A percentile compares a stretch with the other conserved stretches of the same genome.
phyloP scores from a whole-genome alignment of 2,329 filamentous ascomycete species.

The Fusarium luffae region DNA sequence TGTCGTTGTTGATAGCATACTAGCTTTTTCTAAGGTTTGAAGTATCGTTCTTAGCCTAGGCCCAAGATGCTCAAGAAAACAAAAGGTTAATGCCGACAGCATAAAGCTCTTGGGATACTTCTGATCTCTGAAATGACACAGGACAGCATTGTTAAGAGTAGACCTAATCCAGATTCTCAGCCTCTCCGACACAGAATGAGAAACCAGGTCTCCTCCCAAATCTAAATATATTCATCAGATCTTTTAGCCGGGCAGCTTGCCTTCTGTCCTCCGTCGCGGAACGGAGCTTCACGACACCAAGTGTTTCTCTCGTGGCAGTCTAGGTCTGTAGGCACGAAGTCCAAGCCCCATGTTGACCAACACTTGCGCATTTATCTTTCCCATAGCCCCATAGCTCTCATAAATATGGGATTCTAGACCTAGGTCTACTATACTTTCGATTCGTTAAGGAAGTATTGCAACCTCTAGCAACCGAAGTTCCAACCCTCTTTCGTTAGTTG shows the following conservation, averaged over 20 bases:
- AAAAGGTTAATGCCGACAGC: no score
- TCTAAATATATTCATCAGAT: not conserved
- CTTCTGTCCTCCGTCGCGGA: not conserved
- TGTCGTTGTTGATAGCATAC: fast-evolving
- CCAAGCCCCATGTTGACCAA: not conserved
- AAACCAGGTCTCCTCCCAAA: not conserved
- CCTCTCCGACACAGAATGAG: not conserved
- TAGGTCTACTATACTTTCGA: not conserved
- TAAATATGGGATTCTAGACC: not conserved
- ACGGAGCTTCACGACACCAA: not conserved
- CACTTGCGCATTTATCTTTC: not conserved
- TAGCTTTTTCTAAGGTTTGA: not conserved
- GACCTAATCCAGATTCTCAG: no score
- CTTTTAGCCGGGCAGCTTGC: no score
- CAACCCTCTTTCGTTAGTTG: not conserved
- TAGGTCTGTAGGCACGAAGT: not conserved
- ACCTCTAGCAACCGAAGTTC: not conserved
- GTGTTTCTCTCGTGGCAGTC: not conserved
- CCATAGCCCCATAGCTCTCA: not conserved
- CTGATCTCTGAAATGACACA: no score
- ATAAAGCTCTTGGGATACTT: no score
- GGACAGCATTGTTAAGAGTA: not conserved
- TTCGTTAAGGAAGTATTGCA: not conserved
- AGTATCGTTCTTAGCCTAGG: not conserved
- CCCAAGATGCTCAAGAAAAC: no score